Evolutionary conservation across 2,329 filamentous ascomycete species (phyloP).

Genomic region (Verticillium nonalfalfae): DNA sequence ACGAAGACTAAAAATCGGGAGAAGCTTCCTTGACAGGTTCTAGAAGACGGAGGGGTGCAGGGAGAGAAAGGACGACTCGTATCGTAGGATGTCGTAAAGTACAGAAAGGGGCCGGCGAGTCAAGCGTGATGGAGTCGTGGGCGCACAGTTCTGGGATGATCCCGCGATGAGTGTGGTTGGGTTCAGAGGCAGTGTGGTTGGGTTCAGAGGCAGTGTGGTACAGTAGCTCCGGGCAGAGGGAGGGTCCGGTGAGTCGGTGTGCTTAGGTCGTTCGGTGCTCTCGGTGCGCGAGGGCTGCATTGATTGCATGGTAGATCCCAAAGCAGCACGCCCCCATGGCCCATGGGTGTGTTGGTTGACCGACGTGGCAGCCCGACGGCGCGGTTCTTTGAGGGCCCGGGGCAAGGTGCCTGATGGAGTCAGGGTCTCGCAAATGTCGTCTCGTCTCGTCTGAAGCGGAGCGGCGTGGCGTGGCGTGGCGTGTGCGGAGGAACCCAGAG

Average conservation of each 20-base stretch:
- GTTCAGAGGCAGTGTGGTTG: neutral
- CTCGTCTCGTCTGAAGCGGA: neutral
- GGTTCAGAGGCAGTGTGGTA: too few species aligned
- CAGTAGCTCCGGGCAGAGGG: neutral
- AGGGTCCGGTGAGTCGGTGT: slow-evolving; percentile 1
- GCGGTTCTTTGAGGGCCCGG: neutral
- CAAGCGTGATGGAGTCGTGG: neutral
- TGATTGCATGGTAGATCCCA: neutral
- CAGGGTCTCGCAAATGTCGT: neutral
- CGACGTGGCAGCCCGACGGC: neutral
- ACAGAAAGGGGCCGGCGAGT: neutral
- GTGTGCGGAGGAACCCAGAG: neutral
- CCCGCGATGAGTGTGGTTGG: neutral
- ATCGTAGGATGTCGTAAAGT: neutral
- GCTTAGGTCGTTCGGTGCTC: neutral
- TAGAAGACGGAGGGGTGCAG: neutral
- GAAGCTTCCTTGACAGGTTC: slow-evolving; percentile 1
- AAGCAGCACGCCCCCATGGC: neutral
- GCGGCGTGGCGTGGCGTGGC: neutral
- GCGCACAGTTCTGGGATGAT: neutral
- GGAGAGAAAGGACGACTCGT: neutral
- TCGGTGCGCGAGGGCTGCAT: neutral
- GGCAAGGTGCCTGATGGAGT: neutral
- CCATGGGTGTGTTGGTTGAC: neutral
- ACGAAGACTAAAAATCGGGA: neutral